These are phyloP conservation scores for Lachnellula arida DNA, from an alignment of 2,329 filamentous ascomycete species.

Conservation along the genomic window DNA sequence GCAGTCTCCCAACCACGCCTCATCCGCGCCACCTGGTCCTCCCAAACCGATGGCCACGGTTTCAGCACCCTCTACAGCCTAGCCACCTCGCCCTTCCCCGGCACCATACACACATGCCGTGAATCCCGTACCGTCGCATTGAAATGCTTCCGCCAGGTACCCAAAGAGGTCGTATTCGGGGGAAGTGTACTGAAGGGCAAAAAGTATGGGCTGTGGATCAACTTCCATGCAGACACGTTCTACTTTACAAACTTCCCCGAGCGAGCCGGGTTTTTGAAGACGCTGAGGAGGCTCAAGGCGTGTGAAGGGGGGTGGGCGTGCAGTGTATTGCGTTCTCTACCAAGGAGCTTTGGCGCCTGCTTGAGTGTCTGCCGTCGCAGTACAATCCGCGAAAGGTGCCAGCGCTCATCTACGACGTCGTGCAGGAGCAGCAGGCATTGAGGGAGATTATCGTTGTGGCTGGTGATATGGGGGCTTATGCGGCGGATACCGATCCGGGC, in stretches of 20 bases:
- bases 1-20: background rate
- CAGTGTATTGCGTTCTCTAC: background rate
- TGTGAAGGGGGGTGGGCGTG: background rate
- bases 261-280: background rate
- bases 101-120: background rate
- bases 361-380: background rate
- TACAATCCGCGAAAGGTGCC: background rate
- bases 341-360: background rate
- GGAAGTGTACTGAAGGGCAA: background rate
- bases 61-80: background rate
- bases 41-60: background rate
- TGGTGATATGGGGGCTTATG: background rate
- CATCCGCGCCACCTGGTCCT: background rate
- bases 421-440: too few relatives aligned
- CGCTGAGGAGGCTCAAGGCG: conserved; percentile 4
- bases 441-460: background rate
- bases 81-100: background rate
- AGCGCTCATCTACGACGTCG: background rate
- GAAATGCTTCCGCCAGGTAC: background rate
- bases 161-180: background rate
- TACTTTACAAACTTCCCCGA: conserved; percentile 11
- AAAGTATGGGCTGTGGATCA: background rate
- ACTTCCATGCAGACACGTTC: conserved; percentile 10
- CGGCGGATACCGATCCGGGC: background rate
- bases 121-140: background rate